Evolutionary conservation across 768 basidiomycete genomes (phyloP).

Genomic region (Termitomyces sp.): DNA sequence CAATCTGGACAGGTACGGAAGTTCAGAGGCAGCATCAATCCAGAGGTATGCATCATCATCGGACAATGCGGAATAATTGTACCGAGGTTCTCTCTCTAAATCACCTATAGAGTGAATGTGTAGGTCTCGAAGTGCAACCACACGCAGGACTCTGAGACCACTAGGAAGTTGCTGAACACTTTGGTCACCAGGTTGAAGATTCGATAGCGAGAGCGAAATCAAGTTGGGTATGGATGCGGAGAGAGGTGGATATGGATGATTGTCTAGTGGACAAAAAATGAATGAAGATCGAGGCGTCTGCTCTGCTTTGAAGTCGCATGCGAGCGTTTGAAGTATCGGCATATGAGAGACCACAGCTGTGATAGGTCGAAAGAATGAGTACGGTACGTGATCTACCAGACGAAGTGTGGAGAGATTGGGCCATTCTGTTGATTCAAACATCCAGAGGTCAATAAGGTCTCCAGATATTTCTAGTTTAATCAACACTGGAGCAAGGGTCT

Average conservation of each 20-base stretch:
- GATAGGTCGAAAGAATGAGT: background rate
- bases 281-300: background rate
- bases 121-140: background rate
- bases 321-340: background rate
- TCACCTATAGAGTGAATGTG: background rate
- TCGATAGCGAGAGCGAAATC: slow-evolving; percentile 4
- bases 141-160: background rate
- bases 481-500: background rate
- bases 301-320: background rate
- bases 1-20: background rate
- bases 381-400: background rate
- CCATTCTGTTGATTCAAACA: background rate
- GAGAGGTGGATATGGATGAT: background rate
- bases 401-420: slow-evolving; percentile 1
- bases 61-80: background rate
- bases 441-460: background rate
- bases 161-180: background rate
- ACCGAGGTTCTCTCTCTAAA: background rate
- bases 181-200: background rate
- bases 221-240: background rate
- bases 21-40: background rate
- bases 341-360: background rate
- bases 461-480: background rate
- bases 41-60: background rate
- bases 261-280: background rate